A percentile compares a stretch with the other conserved stretches of the same genome.
Evolutionary conservation across 2,329 filamentous ascomycete species (phyloP).

Genomic region (Samsoniella hepiali): DNA sequence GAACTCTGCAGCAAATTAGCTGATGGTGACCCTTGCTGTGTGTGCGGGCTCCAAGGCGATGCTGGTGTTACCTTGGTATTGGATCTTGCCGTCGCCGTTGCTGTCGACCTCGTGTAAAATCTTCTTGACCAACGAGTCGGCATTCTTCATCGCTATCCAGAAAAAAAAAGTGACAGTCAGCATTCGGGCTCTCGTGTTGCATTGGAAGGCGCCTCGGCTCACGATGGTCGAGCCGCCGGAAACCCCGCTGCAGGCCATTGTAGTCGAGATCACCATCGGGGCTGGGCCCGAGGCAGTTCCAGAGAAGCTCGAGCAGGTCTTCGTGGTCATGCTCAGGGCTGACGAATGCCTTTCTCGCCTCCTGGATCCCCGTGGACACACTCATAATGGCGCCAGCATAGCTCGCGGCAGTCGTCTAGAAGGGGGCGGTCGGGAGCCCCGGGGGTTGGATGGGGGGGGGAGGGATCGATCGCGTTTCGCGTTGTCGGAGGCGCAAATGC

Average conservation of each 20-base stretch:
- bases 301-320: slow-evolving; percentile 77
- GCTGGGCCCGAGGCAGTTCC: slow-evolving; percentile 75
- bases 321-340: slow-evolving; percentile 78
- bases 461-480: slow-evolving; percentile 9
- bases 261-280: slow-evolving; percentile 78
- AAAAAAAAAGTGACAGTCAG: slow-evolving; percentile 22
- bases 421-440: slow-evolving; percentile 16
- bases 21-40: no score
- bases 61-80: slow-evolving; percentile 69
- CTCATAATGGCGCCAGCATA: slow-evolving; percentile 37
- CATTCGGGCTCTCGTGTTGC: slow-evolving; percentile 1
- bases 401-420: slow-evolving; percentile 27
- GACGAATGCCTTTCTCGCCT: slow-evolving; percentile 62
- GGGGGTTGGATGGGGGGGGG: slow-evolving; percentile 11
- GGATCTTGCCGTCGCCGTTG: slow-evolving; percentile 83
- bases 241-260: slow-evolving; percentile 76
- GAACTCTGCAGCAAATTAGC: slow-evolving; percentile 63
- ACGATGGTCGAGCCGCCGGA: slow-evolving; percentile 92
- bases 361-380: slow-evolving; percentile 47
- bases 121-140: slow-evolving; percentile 76
- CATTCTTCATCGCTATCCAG: slow-evolving; percentile 73
- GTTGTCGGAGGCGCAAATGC: slow-evolving; percentile 3
- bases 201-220: slow-evolving; percentile 28
- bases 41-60: neutral
- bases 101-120: slow-evolving; percentile 82